These are phyloP conservation scores for Brassica cretica DNA, from an alignment of 345 rosid species.

Conservation along the genomic window DNA sequence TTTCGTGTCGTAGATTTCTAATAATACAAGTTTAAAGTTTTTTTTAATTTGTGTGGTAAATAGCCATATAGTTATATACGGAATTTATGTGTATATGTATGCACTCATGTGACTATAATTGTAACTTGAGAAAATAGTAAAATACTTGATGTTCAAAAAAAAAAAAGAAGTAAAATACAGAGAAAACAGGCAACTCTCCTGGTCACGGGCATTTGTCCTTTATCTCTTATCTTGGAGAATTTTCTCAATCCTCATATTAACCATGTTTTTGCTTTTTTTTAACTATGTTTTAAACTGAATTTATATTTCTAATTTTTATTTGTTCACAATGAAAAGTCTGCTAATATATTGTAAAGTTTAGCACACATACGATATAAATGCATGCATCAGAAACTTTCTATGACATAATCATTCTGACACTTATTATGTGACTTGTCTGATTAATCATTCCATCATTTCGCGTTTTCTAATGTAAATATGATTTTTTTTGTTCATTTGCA, in stretches of 20 bases:
- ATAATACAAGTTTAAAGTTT: not conserved
- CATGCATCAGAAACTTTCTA: not conserved
- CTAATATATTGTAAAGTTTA: not conserved
- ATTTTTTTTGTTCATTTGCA: not conserved
- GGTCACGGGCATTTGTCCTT: constrained; percentile 37
- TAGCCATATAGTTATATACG: not conserved
- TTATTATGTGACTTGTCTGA: not conserved
- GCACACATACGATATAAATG: not conserved
- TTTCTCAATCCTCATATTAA: constrained; percentile 14
- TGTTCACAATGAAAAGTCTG: too few relatives aligned
- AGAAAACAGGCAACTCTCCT: constrained; percentile 24
- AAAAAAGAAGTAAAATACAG: constrained; percentile 27
- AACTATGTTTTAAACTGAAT: not conserved
- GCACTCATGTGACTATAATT: constrained; percentile 23
- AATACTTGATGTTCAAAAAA: too few relatives aligned
- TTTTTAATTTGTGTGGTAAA: not conserved
- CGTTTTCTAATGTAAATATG: not conserved
- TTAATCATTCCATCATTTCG: not conserved
- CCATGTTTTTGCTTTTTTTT: constrained; percentile 3
- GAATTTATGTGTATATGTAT: not conserved
- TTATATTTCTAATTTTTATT: not conserved
- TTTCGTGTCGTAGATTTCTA: not conserved
- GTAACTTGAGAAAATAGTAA: constrained; percentile 24
- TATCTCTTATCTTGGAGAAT: constrained; percentile 17
- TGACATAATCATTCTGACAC: not conserved